Evolutionary conservation across 257 asterid genomes (phyloP).

Genomic region (Solanum bukasovii): DNA sequence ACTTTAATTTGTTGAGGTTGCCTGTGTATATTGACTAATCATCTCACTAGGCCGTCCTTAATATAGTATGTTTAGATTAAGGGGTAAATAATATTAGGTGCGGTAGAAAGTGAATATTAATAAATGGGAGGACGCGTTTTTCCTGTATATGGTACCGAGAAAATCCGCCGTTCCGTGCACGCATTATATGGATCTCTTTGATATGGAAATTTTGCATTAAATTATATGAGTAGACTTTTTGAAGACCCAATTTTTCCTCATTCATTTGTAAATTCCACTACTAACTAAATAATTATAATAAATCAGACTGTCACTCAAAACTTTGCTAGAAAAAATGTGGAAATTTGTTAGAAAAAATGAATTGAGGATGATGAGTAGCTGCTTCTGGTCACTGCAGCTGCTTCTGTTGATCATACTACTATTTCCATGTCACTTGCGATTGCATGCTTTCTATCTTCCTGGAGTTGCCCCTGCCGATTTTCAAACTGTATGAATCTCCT

Average conservation of each 20-base stretch:
- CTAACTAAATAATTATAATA: not conserved
- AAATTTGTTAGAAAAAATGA: not conserved
- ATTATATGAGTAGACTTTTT: not conserved
- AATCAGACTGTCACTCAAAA: not conserved
- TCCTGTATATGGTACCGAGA: not conserved
- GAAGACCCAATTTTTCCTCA: not conserved
- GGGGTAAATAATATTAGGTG: not conserved
- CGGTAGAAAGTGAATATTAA: not conserved
- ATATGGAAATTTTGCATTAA: not conserved
- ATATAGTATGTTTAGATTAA: too few relatives aligned
- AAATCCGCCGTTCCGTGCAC: not conserved
- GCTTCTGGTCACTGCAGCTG: not conserved
- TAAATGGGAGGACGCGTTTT: not conserved
- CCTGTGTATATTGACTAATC: too few relatives aligned
- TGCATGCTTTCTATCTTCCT: conserved; percentile 33
- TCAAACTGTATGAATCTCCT: conserved; percentile 7
- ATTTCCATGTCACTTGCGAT: not conserved
- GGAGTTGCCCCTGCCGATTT: conserved; percentile 47
- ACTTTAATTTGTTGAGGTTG: too few relatives aligned
- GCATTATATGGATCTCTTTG: not conserved
- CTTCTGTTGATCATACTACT: not conserved
- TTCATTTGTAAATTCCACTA: not conserved
- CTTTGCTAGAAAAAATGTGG: not conserved
- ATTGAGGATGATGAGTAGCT: not conserved
- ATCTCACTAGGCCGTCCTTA: not conserved